Evolutionary conservation across 306 rosid genomes (phyloP), one percentile per base, ranked within the genome.

Genomic region (Gleditsia sinensis): DNA sequence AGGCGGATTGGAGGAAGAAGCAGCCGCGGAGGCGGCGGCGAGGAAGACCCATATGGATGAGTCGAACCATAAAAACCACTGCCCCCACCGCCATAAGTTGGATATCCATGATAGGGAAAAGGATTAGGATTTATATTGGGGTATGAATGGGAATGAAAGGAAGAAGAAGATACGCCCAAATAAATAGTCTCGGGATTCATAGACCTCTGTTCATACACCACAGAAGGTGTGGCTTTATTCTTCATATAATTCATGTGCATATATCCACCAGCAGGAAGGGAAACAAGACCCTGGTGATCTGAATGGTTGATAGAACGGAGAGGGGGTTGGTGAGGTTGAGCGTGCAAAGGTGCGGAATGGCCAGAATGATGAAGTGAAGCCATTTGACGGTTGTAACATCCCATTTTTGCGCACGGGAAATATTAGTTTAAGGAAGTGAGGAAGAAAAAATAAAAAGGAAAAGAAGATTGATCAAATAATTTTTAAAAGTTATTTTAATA

Each of bases 161-260:
- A 64, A 7, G 21, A 68, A 1, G 98, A 91, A 12, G 96, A 85
- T 37, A 88, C 93, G 1, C 93, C 96, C 76, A 90, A 59, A 57
- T 83, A 88, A 19, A 80, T 83, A 14, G 77, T 83, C 49, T 81
- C 63, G 0, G 91, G 79, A 33, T 6, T 80, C 20, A 69, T 16
- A 1, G 97, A 93, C 34, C 72, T 85, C 57, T 88, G 97, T 80
- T 92, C 59, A 75, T 74, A 88, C 11, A 86, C 89, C 72, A 88
- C 85, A 37, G 96, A 90, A 68, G 95, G 80, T 1, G 95, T 74
- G 6, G 86, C 81, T 37, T 82, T 78, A 8, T 89, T 88, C 88
- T 83, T 86, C 95, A 90, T 87, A 67, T 36, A 92, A 80, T 91
- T 86, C 82, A 89, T 81, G 24, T 82, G 72, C 84, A 74, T 69